Evolutionary conservation across 441 rosid species (phyloP), one percentile per base, ranked within the genome.

Genomic region (Croton setiger): DNA sequence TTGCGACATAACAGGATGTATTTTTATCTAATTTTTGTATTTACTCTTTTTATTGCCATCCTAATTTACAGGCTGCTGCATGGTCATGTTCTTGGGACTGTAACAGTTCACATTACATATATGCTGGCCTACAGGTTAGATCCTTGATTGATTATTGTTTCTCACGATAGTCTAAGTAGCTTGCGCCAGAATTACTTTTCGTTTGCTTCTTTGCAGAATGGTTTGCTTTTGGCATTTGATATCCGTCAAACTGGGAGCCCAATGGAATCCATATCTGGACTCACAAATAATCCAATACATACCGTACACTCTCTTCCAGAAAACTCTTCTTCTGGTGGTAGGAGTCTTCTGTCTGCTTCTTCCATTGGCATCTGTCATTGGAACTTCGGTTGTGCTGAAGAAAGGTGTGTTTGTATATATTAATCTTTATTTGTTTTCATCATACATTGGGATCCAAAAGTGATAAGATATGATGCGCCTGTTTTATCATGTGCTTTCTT

Each of bases 41-140:
- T 58, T 43, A 18, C 61, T 79, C 63, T 23, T 41, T 39, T 0
- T 41, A 31, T 71, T 71, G 35, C 52, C 51, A 10, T 72, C 63
- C n/a, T 65, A 37, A 41, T 77, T 78, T 78, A 43, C 75, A 92
- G 98, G 89, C 80, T 79, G 82, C 91, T 76, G 88, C 96, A 66
- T 94, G 98, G 97, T 89, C 98, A 3, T 94, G 97, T 64, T 87
- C 92, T n/a, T 94, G 98, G 97, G 96, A 89, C 80, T 75, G 68
- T 72, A 76, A 79, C 69, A 78, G 72, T 70, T 81, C 93, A 67
- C 78, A 89, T 74, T 75, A 87, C 75, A 33, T 91, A 44, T 94
- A 88, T 78, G 87, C 98, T 67, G 98, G 98, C 69, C 80, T 91
- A 56, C 97, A 89, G 93, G 98, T 92, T 48, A 60, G 67, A 62